Evolutionary conservation across 345 rosid genomes (phyloP).

Genomic region (Brassica carinata): DNA sequence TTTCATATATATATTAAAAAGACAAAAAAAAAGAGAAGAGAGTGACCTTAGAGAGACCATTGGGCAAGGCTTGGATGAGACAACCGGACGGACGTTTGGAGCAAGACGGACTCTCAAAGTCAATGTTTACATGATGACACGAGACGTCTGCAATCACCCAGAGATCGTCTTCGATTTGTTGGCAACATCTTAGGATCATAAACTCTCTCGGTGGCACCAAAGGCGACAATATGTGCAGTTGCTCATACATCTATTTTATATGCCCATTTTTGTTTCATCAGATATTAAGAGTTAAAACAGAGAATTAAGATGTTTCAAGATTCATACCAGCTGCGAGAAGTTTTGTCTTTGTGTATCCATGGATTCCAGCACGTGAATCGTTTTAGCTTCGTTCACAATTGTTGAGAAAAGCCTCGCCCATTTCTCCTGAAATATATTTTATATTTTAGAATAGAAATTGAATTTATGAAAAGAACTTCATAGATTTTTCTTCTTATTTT

Average conservation of each 20-base stretch:
- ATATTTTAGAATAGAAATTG: background rate
- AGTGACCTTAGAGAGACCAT: conserved; percentile 59
- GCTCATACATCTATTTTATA: conserved; percentile 54
- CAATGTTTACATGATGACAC: conserved; percentile 37
- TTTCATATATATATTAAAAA: background rate
- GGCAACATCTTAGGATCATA: conserved; percentile 62
- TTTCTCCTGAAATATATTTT: conserved; percentile 48
- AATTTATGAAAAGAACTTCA: background rate
- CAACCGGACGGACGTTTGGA: conserved; percentile 89
- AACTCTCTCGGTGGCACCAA: conserved; percentile 69
- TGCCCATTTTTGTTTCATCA: background rate
- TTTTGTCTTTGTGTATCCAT: conserved; percentile 40
- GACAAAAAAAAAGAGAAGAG: background rate
- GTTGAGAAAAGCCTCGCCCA: conserved; percentile 70
- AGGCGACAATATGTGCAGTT: conserved; percentile 78
- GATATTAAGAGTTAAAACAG: background rate
- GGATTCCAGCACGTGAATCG: conserved; percentile 50
- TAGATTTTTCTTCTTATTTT: background rate
- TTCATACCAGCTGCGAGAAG: conserved; percentile 57
- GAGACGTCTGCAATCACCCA: conserved; percentile 79
- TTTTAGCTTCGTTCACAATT: conserved; percentile 57
- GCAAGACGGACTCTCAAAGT: conserved; percentile 19
- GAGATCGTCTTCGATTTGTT: conserved; percentile 48
- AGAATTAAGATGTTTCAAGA: background rate
- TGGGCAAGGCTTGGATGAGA: conserved; percentile 63